Evolutionary conservation across 1,284 basidiomycete species (phyloP).

Genomic region (Stygiomarasmius scandens): DNA sequence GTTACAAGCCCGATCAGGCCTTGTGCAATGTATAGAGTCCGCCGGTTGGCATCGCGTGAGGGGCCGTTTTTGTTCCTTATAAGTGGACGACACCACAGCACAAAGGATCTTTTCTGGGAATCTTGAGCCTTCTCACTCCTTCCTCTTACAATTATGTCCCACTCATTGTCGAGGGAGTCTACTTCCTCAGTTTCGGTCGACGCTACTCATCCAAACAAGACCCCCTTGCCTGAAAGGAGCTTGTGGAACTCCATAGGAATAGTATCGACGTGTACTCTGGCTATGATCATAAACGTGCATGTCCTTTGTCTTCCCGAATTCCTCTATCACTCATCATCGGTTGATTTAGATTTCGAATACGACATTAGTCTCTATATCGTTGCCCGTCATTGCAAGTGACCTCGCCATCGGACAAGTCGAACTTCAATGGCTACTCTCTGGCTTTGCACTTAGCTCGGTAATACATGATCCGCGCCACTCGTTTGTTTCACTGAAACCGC

Average conservation of each 20-base stretch:
- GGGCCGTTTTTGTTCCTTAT: too few species aligned
- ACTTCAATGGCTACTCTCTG: conserved; percentile 67
- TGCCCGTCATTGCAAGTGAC: conserved; percentile 55
- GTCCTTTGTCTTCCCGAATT: background rate
- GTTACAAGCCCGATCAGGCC: too few species aligned
- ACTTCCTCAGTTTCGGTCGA: too few species aligned
- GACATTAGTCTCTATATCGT: conserved; percentile 44
- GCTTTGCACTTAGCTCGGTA: conserved; percentile 52
- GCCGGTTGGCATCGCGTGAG: too few species aligned
- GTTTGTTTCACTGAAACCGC: too few species aligned
- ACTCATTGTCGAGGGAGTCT: too few species aligned
- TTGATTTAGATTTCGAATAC: conserved; percentile 31
- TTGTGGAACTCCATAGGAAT: conserved; percentile 1
- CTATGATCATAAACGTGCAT: conserved; percentile 37
- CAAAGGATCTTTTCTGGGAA: too few species aligned
- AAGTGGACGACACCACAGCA: too few species aligned
- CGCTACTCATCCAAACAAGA: background rate
- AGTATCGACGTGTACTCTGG: conserved; percentile 23
- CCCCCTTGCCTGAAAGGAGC: background rate
- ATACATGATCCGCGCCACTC: background rate
- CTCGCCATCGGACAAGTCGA: conserved; percentile 44
- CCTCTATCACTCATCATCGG: background rate
- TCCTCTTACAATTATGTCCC: too few species aligned
- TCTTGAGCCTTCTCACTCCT: too few species aligned
- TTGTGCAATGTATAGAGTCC: too few species aligned